A percentile compares a stretch with the other conserved stretches of the same genome.
Conservation (phyloP, 176 grass and related monocot species). For the Pontederia crassipes region DNA sequence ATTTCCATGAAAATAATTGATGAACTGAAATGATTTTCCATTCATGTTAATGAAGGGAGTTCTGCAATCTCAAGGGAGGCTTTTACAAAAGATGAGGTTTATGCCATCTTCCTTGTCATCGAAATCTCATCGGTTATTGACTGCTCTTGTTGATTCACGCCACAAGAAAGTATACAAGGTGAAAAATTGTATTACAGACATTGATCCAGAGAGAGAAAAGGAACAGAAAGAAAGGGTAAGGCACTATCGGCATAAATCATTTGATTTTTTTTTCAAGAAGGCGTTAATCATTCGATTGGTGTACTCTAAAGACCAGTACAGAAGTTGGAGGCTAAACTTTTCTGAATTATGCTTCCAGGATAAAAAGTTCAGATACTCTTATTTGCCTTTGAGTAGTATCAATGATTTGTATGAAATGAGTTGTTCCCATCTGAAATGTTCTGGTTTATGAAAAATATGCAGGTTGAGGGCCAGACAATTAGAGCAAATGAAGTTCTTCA, state of each 20-base stretch:
- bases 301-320: too few species aligned
- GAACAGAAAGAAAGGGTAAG: conserved; percentile 82
- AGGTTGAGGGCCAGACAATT: conserved; percentile 67
- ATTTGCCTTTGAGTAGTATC: too few species aligned
- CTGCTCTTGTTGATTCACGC: conserved; percentile 89
- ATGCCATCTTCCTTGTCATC: conserved; percentile 98
- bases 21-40: not conserved
- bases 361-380: not conserved
- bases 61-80: conserved; percentile 96
- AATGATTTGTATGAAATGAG: too few species aligned
- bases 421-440: not conserved
- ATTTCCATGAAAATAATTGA: not conserved
- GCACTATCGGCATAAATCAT: not conserved
- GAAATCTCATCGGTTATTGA: conserved; percentile 80
- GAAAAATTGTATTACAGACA: conserved; percentile 84
- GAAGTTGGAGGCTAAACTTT: too few species aligned
- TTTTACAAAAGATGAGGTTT: conserved; percentile 83
- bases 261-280: not conserved
- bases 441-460: not conserved
- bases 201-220: conserved; percentile 81
- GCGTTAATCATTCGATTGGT: too few species aligned
- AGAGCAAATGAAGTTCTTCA: conserved; percentile 65
- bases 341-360: too few species aligned
- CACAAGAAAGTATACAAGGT: conserved; percentile 94
- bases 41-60: conserved; percentile 54